Base-by-base conservation (phyloP, 1,139 yeast species). In the Debaryomyces nepalensis region DNA sequence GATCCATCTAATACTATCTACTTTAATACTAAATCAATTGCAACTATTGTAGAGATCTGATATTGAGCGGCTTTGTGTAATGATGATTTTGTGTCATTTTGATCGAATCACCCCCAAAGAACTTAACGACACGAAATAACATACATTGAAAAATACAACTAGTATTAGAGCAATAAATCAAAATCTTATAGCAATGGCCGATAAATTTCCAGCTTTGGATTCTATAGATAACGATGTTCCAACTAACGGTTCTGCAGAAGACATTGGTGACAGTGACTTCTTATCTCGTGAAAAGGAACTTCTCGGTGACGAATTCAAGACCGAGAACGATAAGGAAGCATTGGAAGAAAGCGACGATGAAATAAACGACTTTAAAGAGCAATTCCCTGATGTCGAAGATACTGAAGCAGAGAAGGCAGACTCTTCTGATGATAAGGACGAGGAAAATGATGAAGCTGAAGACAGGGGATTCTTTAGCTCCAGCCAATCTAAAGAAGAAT, bases 191-290 rank as follows among this genome's bases (percentile, higher is more conserved):
- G 64, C 45, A 46, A 87, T 87, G 96, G 84, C 93, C 54, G 91
- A 87, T 55, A 87, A 87, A 64, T 91, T 85, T 65, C 97, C 97
- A 35, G 88, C 88, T 47, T 76, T 90, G 54, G 91, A 85, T 45
- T 75, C 77, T 39, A 63, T 72, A 44, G 71, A 63, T 44, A 68
- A 63, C 39, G 68, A 62, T 39, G 54, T 63, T 26, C 66, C 73
- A 18, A 63, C 62, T 39, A 61, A 58, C 21, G 67, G 57, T 18
- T 66, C 55, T 19, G 60, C 50, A 23, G 65, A 54, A 18, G 66
- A 59, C 23, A 52, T 54, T 33, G 48, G 41, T 10, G 63, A 52
- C 24, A 70, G 79, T 15, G 96, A 90, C 65, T 87, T 91, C 59
- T 71, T 89, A 48, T 75, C 89, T 35, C 82, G 98, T 58, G 98